Evolutionary conservation across 257 asterid genomes (phyloP).

Genomic region (Solanum corneliomulleri): DNA sequence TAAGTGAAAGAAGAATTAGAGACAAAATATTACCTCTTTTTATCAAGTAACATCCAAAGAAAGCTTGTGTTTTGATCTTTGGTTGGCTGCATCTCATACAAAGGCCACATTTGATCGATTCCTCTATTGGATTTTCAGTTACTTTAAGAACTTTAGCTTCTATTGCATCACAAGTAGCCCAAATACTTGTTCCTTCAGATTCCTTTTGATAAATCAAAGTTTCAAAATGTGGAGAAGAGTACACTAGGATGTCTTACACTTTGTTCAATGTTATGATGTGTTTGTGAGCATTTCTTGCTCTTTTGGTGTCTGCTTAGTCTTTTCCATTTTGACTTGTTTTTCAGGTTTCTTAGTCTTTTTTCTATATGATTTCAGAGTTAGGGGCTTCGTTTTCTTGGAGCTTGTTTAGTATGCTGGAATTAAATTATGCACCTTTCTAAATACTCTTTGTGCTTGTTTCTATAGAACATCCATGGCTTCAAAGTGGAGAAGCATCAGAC

Average conservation of each 20-base stretch:
- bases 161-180: not conserved
- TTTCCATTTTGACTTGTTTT: not conserved
- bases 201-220: not conserved
- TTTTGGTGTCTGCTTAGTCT: not conserved
- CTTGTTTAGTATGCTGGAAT: not conserved
- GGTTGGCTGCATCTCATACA: not conserved
- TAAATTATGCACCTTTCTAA: not conserved
- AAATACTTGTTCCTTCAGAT: not conserved
- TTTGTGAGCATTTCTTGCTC: not conserved
- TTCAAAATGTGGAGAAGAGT: not conserved
- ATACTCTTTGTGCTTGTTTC: not conserved
- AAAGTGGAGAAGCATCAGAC: slow-evolving; percentile 63
- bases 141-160: not conserved
- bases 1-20: not conserved
- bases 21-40: not conserved
- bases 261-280: not conserved
- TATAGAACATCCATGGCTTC: slow-evolving; percentile 68
- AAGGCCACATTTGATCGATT: not conserved
- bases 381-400: not conserved
- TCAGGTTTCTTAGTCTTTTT: not conserved
- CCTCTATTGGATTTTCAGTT: not conserved
- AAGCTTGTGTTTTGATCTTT: not conserved
- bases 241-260: not conserved
- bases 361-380: not conserved
- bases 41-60: not conserved